A percentile compares a stretch with the other conserved stretches of the same genome.
Conservation (phyloP, 805 yeast species). For the Hanseniaspora meyeri region DNA sequence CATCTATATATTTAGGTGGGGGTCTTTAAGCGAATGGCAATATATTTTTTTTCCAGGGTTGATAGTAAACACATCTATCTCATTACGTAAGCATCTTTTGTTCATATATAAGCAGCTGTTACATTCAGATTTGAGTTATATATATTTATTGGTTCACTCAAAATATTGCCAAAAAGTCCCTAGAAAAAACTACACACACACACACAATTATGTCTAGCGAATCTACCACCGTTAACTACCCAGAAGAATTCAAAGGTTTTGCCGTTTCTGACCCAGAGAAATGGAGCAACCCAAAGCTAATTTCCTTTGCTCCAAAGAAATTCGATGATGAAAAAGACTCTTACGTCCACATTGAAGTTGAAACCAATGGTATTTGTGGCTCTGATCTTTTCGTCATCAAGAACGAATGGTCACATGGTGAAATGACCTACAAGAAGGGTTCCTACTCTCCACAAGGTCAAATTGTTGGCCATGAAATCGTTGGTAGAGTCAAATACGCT, state of each 20-base stretch:
- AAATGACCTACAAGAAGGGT: slow-evolving; percentile 26
- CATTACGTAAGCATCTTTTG: too few species aligned
- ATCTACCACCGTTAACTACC: slow-evolving; percentile 30
- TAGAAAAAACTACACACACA: too few species aligned
- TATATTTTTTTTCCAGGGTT: too few species aligned
- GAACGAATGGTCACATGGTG: slow-evolving; percentile 38
- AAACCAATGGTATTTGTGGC: slow-evolving; percentile 53
- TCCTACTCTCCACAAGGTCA: slow-evolving; percentile 24
- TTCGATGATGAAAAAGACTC: slow-evolving; percentile 29
- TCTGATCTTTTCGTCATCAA: slow-evolving; percentile 37
- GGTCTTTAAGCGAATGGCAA: too few species aligned
- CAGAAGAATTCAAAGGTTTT: slow-evolving; percentile 47
- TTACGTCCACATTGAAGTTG: slow-evolving; percentile 39
- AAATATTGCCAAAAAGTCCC: too few species aligned
- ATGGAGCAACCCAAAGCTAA: slow-evolving; percentile 43
- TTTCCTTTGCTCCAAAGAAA: slow-evolving; percentile 36
- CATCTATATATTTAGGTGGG: too few species aligned
- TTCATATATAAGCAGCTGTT: too few species aligned
- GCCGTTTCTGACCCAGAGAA: slow-evolving; percentile 37
- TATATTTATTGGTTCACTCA: too few species aligned
- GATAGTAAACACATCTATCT: too few species aligned
- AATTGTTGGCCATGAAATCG: slow-evolving; percentile 27
- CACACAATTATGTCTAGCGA: neutral
- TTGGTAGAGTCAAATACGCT: slow-evolving; percentile 23
- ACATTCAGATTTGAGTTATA: too few species aligned